Conservation (phyloP, 495 filamentous ascomycete genomes). For the Penicillium argentinense region DNA sequence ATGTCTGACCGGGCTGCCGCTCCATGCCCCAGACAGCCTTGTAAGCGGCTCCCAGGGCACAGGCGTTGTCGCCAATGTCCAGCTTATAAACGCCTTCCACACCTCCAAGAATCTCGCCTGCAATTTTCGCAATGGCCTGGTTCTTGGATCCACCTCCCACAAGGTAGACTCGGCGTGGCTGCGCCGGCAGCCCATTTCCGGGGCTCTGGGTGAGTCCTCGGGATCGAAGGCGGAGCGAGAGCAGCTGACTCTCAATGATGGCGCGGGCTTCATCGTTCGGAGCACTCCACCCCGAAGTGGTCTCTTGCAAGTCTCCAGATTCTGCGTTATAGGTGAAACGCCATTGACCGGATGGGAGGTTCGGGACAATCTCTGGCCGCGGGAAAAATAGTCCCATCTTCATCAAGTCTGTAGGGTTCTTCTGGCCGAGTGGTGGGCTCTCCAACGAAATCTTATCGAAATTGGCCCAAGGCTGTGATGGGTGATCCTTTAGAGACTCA, state of each 20-base stretch:
- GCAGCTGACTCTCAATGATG: constrained; percentile 91
- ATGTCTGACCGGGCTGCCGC: constrained; percentile 64
- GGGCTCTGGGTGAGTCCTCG: constrained; percentile 66
- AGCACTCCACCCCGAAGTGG: constrained; percentile 45
- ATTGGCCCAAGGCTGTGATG: constrained; percentile 61
- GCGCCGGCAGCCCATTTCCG: constrained; percentile 61
- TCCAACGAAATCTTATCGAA: constrained; percentile 71
- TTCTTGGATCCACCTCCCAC: constrained; percentile 90
- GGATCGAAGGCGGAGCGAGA: constrained; percentile 84
- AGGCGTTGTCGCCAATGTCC: constrained; percentile 95
- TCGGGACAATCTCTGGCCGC: constrained; percentile 92
- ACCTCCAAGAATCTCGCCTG: constrained; percentile 85
- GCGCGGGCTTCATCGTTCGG: constrained; percentile 72
- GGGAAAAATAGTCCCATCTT: constrained; percentile 93
- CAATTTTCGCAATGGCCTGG: constrained; percentile 75
- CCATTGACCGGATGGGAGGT: constrained; percentile 80
- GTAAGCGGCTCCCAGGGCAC: constrained; percentile 92
- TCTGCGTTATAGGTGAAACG: constrained; percentile 64
- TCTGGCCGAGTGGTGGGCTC: constrained; percentile 67
- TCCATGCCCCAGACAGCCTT: constrained; percentile 93
- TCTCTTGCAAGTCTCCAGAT: constrained; percentile 45
- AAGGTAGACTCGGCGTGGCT: constrained; percentile 87
- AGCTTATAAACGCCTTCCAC: constrained; percentile 86
- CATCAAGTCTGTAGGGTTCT: constrained; percentile 52
- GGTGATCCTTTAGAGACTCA: constrained; percentile 36